Conservation (phyloP, 257 asterid species). For the Jacaranda copaia region DNA sequence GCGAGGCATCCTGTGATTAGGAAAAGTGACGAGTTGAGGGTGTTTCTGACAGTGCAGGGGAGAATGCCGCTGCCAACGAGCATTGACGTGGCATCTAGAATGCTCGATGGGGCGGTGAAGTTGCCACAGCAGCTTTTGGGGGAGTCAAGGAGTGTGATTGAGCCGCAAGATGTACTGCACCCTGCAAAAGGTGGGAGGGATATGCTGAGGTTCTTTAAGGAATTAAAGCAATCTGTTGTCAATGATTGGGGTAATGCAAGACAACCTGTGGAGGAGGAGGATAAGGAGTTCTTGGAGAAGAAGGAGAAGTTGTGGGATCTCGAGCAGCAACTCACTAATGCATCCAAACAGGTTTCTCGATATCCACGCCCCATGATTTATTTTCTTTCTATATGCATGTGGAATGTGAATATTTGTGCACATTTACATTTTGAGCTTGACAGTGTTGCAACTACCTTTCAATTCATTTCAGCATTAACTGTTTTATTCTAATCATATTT, state of each 20-base stretch:
- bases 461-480: constrained; percentile 18
- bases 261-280: constrained; percentile 82
- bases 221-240: constrained; percentile 89
- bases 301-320: constrained; percentile 74
- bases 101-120: constrained; percentile 93
- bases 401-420: neutral
- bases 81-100: constrained; percentile 81
- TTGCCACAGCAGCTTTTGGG: constrained; percentile 92
- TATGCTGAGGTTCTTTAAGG: constrained; percentile 89
- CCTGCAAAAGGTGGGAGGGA: constrained; percentile 93
- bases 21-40: constrained; percentile 92
- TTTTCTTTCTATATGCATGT: neutral
- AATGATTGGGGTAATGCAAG: constrained; percentile 87
- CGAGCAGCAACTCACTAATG: constrained; percentile 84
- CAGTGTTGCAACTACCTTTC: constrained; percentile 10
- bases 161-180: constrained; percentile 89
- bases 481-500: constrained; percentile 17
- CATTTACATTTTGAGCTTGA: constrained; percentile 18
- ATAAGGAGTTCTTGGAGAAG: constrained; percentile 83
- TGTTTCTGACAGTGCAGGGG: constrained; percentile 87
- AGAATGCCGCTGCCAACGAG: constrained; percentile 77
- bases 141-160: constrained; percentile 71
- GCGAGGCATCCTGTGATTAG: constrained; percentile 76
- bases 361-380: constrained; percentile 1
- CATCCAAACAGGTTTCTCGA: constrained; percentile 74